These are phyloP conservation scores for Juglanconis oblonga DNA, from an alignment of 2,329 filamentous ascomycete species.

Conservation along the genomic window DNA sequence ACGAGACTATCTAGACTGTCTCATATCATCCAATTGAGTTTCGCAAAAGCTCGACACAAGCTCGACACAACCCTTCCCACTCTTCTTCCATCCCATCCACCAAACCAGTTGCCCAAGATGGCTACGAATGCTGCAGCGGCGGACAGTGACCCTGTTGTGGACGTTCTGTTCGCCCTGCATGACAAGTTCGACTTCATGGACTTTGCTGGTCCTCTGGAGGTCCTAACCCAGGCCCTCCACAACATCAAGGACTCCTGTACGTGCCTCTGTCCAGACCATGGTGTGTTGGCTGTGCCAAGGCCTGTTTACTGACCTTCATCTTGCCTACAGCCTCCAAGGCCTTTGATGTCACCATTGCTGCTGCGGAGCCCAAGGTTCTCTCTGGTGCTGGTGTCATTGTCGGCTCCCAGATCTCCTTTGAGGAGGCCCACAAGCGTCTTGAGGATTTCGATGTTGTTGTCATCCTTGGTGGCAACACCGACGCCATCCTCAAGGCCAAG, in stretches of 20 bases:
- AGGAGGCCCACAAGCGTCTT: constrained; percentile 71
- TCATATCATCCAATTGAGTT: constrained; percentile 12
- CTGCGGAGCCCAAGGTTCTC: constrained; percentile 51
- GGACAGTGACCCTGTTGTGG: constrained; percentile 50
- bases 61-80: neutral
- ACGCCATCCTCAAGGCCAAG: constrained; percentile 64
- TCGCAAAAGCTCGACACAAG: constrained; percentile 2
- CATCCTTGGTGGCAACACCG: constrained; percentile 68
- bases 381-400: constrained; percentile 65
- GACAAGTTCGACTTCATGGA: constrained; percentile 58
- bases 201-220: constrained; percentile 54
- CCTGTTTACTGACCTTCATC: neutral
- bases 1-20: constrained; percentile 8
- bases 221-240: constrained; percentile 48
- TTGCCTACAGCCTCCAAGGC: constrained; percentile 47
- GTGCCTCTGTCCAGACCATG: constrained; percentile 24
- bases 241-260: constrained; percentile 52
- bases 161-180: constrained; percentile 60
- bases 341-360: constrained; percentile 57
- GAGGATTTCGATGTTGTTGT: constrained; percentile 78
- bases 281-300: neutral
- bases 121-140: constrained; percentile 56
- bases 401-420: constrained; percentile 72
- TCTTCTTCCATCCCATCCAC: constrained; percentile 4
- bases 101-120: constrained; percentile 45